Conservation (phyloP, 2,329 filamentous ascomycete genomes). For the Fusarium agapanthi region DNA sequence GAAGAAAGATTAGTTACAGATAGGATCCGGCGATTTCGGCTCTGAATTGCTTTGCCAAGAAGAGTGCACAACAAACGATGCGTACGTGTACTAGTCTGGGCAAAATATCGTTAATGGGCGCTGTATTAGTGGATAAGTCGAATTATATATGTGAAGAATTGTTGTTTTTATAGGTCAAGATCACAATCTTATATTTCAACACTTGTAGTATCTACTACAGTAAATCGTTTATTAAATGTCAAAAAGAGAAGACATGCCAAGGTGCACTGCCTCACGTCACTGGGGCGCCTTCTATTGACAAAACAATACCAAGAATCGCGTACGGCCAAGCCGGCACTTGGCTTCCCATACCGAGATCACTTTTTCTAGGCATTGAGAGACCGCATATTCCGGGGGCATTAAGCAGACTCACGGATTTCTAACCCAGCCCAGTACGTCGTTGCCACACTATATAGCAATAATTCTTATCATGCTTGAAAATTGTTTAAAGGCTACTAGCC, state of each 20-base stretch:
- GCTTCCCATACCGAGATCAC: constrained; percentile 3
- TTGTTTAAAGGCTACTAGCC: rapidly evolving
- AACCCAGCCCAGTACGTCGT: too few species aligned
- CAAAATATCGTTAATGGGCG: background rate
- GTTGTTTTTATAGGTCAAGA: too few species aligned
- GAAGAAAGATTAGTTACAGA: too few species aligned
- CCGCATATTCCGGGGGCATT: rapidly evolving
- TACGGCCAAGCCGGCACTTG: constrained; percentile 15
- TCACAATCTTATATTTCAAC: background rate
- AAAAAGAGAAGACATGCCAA: background rate
- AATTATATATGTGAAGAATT: background rate
- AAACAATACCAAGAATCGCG: background rate
- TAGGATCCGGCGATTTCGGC: constrained; percentile 14
- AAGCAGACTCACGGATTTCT: too few species aligned
- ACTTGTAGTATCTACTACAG: background rate
- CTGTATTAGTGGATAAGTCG: background rate
- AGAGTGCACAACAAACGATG: constrained; percentile 16
- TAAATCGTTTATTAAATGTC: rapidly evolving
- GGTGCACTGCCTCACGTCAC: background rate
- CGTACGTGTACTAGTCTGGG: background rate
- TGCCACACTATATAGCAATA: rapidly evolving
- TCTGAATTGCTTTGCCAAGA: constrained; percentile 16
- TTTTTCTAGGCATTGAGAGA: background rate
- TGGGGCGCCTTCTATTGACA: background rate
- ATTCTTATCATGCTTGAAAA: rapidly evolving